phyloP scores from a whole-genome alignment of 1,284 basidiomycete genomes.

The Coniferiporia weirii region DNA sequence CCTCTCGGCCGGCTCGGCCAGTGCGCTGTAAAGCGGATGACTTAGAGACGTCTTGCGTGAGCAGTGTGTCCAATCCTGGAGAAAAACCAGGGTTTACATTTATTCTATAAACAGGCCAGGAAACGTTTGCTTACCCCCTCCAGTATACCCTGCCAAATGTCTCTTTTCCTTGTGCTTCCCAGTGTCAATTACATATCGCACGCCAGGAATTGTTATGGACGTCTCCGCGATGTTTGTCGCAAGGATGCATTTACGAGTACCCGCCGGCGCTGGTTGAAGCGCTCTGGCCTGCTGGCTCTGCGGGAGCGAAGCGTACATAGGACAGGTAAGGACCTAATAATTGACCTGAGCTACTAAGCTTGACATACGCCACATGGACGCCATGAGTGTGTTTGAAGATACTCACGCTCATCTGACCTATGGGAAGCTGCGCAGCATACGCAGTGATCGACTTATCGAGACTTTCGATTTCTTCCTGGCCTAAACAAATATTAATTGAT shows the following conservation, averaged over 20 bases:
- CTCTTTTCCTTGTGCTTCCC: conserved; percentile 96
- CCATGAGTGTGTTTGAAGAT: neutral
- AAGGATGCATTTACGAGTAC: conserved; percentile 85
- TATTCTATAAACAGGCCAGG: neutral
- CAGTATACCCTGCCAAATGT: conserved; percentile 62
- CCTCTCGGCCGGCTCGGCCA: conserved; percentile 89
- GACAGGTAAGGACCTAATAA: conserved; percentile 61
- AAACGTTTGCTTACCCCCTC: conserved; percentile 49
- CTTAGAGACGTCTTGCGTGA: conserved; percentile 83
- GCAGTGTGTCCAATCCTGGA: conserved; percentile 82
- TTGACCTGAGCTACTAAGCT: conserved; percentile 8
- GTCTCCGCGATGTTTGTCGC: conserved; percentile 99
- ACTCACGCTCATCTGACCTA: conserved; percentile 47
- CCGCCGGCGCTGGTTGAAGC: conserved; percentile 64
- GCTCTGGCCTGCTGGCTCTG: conserved; percentile 75
- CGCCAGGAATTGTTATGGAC: conserved; percentile 94
- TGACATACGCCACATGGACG: neutral
- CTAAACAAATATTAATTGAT: conserved; percentile 30
- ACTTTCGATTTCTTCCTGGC: conserved; percentile 96
- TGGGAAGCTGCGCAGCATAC: conserved; percentile 61
- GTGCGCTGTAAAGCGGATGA: conserved; percentile 84
- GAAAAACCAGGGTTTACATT: neutral
- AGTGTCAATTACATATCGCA: conserved; percentile 93
- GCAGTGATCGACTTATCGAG: conserved; percentile 68
- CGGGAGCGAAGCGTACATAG: conserved; percentile 84